A percentile compares a stretch with the other conserved stretches of the same genome.
phyloP scores from a whole-genome alignment of 345 rosid species.

The Noccaea bulbosa region DNA sequence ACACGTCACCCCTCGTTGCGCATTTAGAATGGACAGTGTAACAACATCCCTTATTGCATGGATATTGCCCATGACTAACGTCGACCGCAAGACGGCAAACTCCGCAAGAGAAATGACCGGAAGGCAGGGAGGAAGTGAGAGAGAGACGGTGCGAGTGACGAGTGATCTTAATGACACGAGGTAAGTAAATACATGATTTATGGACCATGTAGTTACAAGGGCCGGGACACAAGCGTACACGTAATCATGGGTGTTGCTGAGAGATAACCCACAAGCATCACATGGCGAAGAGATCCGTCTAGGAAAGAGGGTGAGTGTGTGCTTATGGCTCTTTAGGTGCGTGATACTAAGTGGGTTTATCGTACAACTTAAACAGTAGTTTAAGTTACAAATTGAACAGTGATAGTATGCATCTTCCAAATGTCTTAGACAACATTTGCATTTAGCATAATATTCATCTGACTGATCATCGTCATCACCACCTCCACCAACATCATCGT shows the following conservation, averaged over 20 bases:
- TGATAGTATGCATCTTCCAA: no score
- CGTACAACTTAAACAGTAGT: no score
- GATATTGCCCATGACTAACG: neutral
- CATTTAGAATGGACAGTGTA: neutral
- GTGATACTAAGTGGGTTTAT: no score
- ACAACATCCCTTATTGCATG: neutral
- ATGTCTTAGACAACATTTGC: no score
- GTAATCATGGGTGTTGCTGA: no score
- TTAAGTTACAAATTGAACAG: no score
- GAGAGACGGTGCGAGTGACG: neutral
- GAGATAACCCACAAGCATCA: no score
- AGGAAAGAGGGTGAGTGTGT: neutral
- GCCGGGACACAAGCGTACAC: neutral
- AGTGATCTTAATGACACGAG: constrained; percentile 8
- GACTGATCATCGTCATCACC: no score
- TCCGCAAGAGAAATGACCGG: neutral
- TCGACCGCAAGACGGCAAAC: neutral
- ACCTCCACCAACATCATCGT: no score
- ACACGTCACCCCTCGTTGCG: neutral
- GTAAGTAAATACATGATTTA: neutral
- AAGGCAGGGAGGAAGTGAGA: neutral
- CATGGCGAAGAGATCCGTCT: neutral
- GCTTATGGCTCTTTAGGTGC: no score
- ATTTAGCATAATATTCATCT: no score
- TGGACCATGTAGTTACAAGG: neutral